Evolutionary conservation across 1,284 basidiomycete genomes (phyloP).

Genomic region (Mycena citricolor): DNA sequence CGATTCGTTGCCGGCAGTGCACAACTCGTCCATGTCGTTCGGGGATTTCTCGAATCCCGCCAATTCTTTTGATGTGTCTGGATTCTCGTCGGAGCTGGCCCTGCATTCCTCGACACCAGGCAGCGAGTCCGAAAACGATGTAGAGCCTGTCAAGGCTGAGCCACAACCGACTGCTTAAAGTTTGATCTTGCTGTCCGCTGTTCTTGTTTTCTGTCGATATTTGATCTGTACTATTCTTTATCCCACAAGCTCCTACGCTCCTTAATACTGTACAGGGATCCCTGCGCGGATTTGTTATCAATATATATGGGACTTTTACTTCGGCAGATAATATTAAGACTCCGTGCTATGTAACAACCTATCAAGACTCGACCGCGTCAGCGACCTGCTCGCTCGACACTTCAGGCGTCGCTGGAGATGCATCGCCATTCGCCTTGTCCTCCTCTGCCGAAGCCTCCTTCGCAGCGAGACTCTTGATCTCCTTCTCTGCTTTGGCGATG

Average conservation of each 20-base stretch:
- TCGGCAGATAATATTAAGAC: no score
- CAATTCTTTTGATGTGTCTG: conserved; percentile 64
- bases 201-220: conserved; percentile 20
- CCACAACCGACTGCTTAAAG: conserved; percentile 33
- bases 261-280: conserved; percentile 32
- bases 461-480: conserved; percentile 63
- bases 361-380: conserved; percentile 14
- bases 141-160: conserved; percentile 46
- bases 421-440: conserved; percentile 12
- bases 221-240: conserved; percentile 17
- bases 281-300: conserved; percentile 24
- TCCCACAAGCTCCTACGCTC: conserved; percentile 23
- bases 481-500: conserved; percentile 76
- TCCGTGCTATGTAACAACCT: no score
- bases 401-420: conserved; percentile 18
- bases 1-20: conserved; percentile 54
- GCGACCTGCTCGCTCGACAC: conserved; percentile 7
- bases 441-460: conserved; percentile 20
- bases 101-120: conserved; percentile 47
- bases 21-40: conserved; percentile 60
- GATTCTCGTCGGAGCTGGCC: conserved; percentile 63
- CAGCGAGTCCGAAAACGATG: conserved; percentile 55
- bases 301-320: no score
- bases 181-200: conserved; percentile 19
- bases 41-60: conserved; percentile 61